Evolutionary conservation across 2,329 filamentous ascomycete genomes (phyloP), one percentile per base, ranked within the genome.

Genomic region (Ascochyta viciae-villosae): DNA sequence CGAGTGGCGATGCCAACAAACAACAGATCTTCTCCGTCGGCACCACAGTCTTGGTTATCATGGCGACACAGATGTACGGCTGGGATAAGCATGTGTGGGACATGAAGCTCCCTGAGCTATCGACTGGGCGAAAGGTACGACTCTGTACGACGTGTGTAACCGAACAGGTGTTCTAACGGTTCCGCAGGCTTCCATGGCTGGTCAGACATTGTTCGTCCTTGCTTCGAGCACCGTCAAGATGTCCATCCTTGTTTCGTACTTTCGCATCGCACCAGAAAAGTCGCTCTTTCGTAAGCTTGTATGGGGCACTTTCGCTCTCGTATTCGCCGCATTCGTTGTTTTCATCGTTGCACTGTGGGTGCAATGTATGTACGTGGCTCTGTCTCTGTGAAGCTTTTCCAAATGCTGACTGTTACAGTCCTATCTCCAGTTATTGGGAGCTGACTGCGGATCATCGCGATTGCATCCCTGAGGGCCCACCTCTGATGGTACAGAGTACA

Each of bases 391-490:
- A 8, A 12, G n/a, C 3, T 35, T 4, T 29, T 41, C 35, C 41
- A n/a, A 19, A 24, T 50, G 44, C 65, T 74, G 57, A 74, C 61
- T 22, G n/a, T 33, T 13, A n/a, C 40, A 81, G 78, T 15, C 79
- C 79, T 3, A 75, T 80, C 13, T 66, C 73, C 37, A 74, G 77
- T 44, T 81, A 81, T 50, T 82, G 80, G 80, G 66, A 66, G 22
- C 73, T 78, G 35, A 71, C 73, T 9, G 64, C 74, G 23, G 66
- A 56, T 63, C 72, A 65, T 58, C 66, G 54, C 46, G 70, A 76
- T 51, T 82, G 80, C 61, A 68, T 81, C 26, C 69, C 80, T 13
- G 80, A 82, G 70, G 78, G 79, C 16, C 73, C 72, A 3, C 72
- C 74, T n/a, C 77, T 78, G 4, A 65, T 82, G 5, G 74, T 72